phyloP scores from a whole-genome alignment of 257 asterid genomes.

The Ajuga chamaepitys region DNA sequence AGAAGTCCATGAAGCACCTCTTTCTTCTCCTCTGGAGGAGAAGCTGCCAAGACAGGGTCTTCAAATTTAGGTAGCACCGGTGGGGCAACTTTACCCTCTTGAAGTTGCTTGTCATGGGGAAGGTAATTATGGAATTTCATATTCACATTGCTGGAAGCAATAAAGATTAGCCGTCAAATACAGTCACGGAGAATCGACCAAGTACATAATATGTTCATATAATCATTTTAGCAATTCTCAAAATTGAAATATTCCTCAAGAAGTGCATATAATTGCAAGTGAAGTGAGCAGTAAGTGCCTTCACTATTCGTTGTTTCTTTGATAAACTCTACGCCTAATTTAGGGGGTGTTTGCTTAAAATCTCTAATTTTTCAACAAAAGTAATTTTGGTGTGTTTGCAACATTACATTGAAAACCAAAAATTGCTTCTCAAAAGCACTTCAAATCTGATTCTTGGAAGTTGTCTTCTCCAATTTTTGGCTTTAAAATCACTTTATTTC shows the following conservation, averaged over 20 bases:
- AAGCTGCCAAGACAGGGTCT: constrained; percentile 61
- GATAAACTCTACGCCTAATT: too few relatives aligned
- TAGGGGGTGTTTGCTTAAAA: too few relatives aligned
- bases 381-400: too few relatives aligned
- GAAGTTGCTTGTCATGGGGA: constrained; percentile 94
- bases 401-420: too few relatives aligned
- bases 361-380: too few relatives aligned
- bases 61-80: constrained; percentile 84
- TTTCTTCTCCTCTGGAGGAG: constrained; percentile 62
- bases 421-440: too few relatives aligned
- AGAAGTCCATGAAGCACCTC: constrained; percentile 45
- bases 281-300: neutral
- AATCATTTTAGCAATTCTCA: neutral
- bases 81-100: constrained; percentile 86
- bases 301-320: neutral
- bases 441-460: too few relatives aligned
- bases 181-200: neutral
- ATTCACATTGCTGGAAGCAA: constrained; percentile 43
- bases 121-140: constrained; percentile 94
- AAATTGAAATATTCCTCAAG: neutral
- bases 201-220: neutral
- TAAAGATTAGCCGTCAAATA: neutral
- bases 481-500: too few relatives aligned
- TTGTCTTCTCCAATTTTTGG: too few relatives aligned
- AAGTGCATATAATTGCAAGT: neutral